phyloP scores from a whole-genome alignment of 2,329 filamentous ascomycete species.

The Hymenoscyphus fraxineus region DNA sequence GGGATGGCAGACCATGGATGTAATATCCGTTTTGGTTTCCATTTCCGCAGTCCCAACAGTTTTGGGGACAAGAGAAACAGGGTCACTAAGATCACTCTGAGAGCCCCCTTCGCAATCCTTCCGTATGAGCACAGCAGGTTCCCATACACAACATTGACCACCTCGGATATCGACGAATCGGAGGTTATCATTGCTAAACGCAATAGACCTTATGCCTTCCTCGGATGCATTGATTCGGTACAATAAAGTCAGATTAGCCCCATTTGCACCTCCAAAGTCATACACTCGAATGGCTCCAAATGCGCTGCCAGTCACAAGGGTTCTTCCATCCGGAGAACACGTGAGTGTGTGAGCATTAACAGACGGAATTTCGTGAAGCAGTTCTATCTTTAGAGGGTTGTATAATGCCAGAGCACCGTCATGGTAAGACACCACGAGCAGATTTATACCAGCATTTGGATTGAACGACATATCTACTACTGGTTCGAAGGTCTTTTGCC shows the following conservation, averaged over 20 bases:
- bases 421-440: constrained; percentile 7
- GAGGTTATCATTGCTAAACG: constrained; percentile 34
- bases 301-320: constrained; percentile 25
- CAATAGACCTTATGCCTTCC: constrained; percentile 29
- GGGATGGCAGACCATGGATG: constrained; percentile 15
- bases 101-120: constrained; percentile 26
- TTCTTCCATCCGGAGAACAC: constrained; percentile 19
- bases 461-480: constrained; percentile 25
- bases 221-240: constrained; percentile 35
- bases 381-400: constrained; percentile 4
- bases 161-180: constrained; percentile 36
- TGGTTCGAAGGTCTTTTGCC: constrained; percentile 13
- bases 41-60: constrained; percentile 17
- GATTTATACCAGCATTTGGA: constrained; percentile 10
- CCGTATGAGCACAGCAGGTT: constrained; percentile 33
- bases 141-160: constrained; percentile 37
- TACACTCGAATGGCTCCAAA: constrained; percentile 28
- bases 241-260: constrained; percentile 16
- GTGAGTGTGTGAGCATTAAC: constrained; percentile 16
- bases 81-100: constrained; percentile 14
- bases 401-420: constrained; percentile 14
- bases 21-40: constrained; percentile 25
- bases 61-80: not conserved
- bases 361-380: not conserved
- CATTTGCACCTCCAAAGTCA: constrained; percentile 22